Evolutionary conservation across 495 filamentous ascomycete species (phyloP), one percentile per base, ranked within the genome.

Genomic region (Hypoxylon rickii): DNA sequence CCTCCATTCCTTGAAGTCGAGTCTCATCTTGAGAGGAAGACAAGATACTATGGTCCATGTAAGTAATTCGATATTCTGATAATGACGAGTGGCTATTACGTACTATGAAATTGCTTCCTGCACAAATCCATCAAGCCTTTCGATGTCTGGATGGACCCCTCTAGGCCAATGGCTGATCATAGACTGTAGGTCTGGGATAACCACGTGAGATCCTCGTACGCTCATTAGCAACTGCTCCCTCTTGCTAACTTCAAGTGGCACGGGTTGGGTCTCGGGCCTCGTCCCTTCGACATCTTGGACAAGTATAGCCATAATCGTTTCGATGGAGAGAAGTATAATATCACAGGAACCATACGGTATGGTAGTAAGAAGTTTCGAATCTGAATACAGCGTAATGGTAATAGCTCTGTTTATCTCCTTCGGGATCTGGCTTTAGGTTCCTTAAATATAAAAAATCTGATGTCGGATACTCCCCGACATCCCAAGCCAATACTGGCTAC

Each of bases 151-250:
- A 17, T 51, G 42, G 16, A 29, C 12, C 7, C 26, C n/a, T 26
- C 42, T 46, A 20, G 55, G 55, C 55, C 55, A 58, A 10, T 58
- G 55, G 3, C 34, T 41, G 20, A 51, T 40, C 41, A 58, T 45
- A 6, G 55, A 20, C n/a, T 51, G 40, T 8, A 58, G n/a, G 17
- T 58, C 46, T 3, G 55, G 55, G 15, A 58, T 58, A 10, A 17
- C 29, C 19, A 58, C 32, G 29, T 12, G 55, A 20, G 46, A 33
- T 4, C 55, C 55, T 20, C 41, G 46, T 36, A 58, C 24, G 17
- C 11, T 24, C 34, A 33, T 15, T 16, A 58, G n/a, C 0, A 58
- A 46, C 19, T 40, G 11, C 7, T 58, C 41, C 3, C 46, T 39
- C 20, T 26, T 6, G 22, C 17, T 31, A 33, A n/a, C 24, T 16